Evolutionary conservation across 805 yeast species (phyloP).

Genomic region (Yamadazyma takamatsuzukensis): DNA sequence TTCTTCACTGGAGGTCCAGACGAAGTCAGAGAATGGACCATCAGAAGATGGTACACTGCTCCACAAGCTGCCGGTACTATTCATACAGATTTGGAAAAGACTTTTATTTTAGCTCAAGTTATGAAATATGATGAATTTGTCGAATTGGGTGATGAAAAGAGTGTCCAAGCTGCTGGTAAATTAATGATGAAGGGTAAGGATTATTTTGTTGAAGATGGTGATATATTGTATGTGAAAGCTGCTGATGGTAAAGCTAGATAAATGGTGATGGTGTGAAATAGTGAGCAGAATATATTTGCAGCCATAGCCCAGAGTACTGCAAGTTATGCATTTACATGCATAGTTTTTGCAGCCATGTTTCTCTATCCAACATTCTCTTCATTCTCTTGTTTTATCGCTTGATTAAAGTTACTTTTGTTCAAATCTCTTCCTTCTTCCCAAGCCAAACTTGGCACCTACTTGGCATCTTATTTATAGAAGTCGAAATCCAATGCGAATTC

Average conservation of each 20-base stretch:
- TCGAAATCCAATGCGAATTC: too few species aligned
- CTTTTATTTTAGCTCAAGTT: slow-evolving; percentile 91
- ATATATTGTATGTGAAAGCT: slow-evolving; percentile 85
- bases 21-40: slow-evolving; percentile 98
- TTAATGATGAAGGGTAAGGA: slow-evolving; percentile 89
- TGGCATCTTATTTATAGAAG: too few species aligned
- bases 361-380: too few species aligned
- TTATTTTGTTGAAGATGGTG: slow-evolving; percentile 94
- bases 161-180: slow-evolving; percentile 86
- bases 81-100: slow-evolving; percentile 91
- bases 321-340: too few species aligned
- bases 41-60: slow-evolving; percentile 85
- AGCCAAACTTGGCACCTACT: too few species aligned
- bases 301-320: too few species aligned
- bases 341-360: too few species aligned
- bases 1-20: slow-evolving; percentile 95
- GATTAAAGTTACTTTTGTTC: too few species aligned
- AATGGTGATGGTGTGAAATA: too few species aligned
- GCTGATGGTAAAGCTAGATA: slow-evolving; percentile 82
- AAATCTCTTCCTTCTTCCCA: too few species aligned
- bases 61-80: slow-evolving; percentile 99
- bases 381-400: too few species aligned
- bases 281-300: too few species aligned
- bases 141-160: slow-evolving; percentile 70
- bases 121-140: slow-evolving; percentile 79